Conservation (phyloP, 2,329 filamentous ascomycete genomes). For the Diaporthe australafricana region DNA sequence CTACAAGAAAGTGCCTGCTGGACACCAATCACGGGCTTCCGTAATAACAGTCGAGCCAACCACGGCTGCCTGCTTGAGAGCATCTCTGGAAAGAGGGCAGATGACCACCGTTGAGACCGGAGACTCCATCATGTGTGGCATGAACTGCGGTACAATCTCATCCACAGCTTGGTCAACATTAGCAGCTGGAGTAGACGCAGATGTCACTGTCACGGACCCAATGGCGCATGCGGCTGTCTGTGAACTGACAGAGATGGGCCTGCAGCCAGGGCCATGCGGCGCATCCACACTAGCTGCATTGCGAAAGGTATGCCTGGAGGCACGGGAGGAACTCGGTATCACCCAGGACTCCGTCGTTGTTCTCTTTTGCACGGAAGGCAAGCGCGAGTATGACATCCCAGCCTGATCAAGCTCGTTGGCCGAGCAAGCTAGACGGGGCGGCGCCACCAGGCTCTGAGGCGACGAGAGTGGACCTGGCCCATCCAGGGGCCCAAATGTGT, state of each 20-base stretch:
- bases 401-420: too few relatives aligned
- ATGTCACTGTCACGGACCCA: constrained; percentile 68
- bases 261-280: constrained; percentile 73
- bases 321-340: constrained; percentile 14
- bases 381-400: constrained; percentile 26
- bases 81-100: constrained; percentile 61
- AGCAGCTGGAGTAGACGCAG: constrained; percentile 67
- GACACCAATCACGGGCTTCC: constrained; percentile 41
- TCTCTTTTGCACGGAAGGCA: constrained; percentile 32
- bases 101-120: constrained; percentile 64
- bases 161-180: constrained; percentile 73
- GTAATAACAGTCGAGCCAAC: constrained; percentile 80
- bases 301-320: constrained; percentile 45
- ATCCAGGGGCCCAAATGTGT: too few relatives aligned
- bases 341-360: neutral
- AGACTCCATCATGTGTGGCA: constrained; percentile 78
- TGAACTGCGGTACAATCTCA: constrained; percentile 79
- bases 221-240: constrained; percentile 71
- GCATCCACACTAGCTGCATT: constrained; percentile 66
- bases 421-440: too few relatives aligned
- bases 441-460: too few relatives aligned
- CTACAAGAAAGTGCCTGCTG: constrained; percentile 60
- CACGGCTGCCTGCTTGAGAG: constrained; percentile 68
- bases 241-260: constrained; percentile 59
- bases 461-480: too few relatives aligned